Base-by-base conservation (phyloP, 345 rosid genomes). In the Trapa incisa region DNA sequence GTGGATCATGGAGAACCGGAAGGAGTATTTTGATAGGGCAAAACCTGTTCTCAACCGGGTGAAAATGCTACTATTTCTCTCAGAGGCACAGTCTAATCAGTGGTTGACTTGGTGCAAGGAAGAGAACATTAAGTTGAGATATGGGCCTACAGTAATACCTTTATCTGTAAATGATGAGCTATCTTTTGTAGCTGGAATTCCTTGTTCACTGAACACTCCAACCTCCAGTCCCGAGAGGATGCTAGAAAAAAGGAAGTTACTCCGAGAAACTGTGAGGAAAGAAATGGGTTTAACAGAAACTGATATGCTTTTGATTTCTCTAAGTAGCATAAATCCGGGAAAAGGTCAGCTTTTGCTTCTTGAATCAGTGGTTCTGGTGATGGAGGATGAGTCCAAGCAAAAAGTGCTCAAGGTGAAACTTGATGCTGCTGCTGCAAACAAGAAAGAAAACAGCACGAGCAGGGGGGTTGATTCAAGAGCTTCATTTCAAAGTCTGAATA, bases 1-100 rank as follows among this genome's bases (percentile, higher is more conserved):
- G 98, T 93, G 98, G 98, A 87, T 93, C 57, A 90, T 93, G 98
- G 97, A 90, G 80, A 93, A 93, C 79, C 82, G 96, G 69, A 73
- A 84, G 69, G 97, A 93, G 75, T 93, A 90, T 78, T 93, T 93
- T 77, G 89, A 90, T 69, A 85, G 98, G 67, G 75, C 96, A 35
- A 90, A 87, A 74, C 77, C 81, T 70, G 87, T 87, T 38, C 88
- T 93, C 71, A 60, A 88, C 75, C 77, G 88, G 69, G 98, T 93
- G 77, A 90, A 90, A 77, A 80, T 87, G 85, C 76, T 93, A 43
- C 76, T 88, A 38, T 93, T 88, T 77, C 80, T 93, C 71, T 87
- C 98, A 57, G 97, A 93, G 77, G 74, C 73, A 13, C 98, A 93
- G 86, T 79, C 85, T 60, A 84, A 80, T 66, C 92, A 90, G 60